Evolutionary conservation across 805 yeast genomes (phyloP).

Genomic region (Myxozyma vanderwaltii): DNA sequence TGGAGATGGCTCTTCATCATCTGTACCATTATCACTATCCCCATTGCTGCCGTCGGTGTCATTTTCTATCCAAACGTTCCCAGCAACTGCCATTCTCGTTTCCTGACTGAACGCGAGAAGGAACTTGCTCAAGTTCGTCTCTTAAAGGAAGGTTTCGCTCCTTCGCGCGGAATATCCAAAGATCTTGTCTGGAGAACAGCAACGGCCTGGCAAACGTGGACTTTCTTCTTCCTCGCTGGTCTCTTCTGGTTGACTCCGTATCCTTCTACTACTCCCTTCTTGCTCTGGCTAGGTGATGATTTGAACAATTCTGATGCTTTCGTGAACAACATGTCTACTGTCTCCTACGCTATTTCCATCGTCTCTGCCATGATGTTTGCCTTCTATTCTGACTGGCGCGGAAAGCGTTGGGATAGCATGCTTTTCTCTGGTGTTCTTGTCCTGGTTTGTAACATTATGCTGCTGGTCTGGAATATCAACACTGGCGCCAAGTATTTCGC

Average conservation of each 20-base stretch:
- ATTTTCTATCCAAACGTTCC: constrained; percentile 56
- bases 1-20: constrained; percentile 74
- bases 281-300: constrained; percentile 23
- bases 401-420: constrained; percentile 29
- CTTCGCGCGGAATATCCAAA: constrained; percentile 2
- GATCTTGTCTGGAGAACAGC: constrained; percentile 10
- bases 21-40: constrained; percentile 49
- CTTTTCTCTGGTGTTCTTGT: constrained; percentile 25
- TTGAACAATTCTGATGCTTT: not conserved
- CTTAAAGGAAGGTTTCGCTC: constrained; percentile 25
- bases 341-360: constrained; percentile 24
- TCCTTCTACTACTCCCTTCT: constrained; percentile 29
- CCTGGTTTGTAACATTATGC: constrained; percentile 26
- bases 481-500: constrained; percentile 28
- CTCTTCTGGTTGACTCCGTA: constrained; percentile 29
- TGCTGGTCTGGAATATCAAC: constrained; percentile 22
- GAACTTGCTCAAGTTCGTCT: constrained; percentile 34
- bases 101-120: constrained; percentile 35
- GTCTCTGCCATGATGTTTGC: constrained; percentile 31
- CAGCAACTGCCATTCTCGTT: constrained; percentile 33
- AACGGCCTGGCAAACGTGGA: constrained; percentile 28
- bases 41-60: constrained; percentile 42
- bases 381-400: constrained; percentile 30
- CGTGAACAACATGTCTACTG: constrained; percentile 25
- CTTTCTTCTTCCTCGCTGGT: constrained; percentile 24